phyloP scores from a whole-genome alignment of 192 early-diverging fungal species.

The Backusella tarrabulga region DNA sequence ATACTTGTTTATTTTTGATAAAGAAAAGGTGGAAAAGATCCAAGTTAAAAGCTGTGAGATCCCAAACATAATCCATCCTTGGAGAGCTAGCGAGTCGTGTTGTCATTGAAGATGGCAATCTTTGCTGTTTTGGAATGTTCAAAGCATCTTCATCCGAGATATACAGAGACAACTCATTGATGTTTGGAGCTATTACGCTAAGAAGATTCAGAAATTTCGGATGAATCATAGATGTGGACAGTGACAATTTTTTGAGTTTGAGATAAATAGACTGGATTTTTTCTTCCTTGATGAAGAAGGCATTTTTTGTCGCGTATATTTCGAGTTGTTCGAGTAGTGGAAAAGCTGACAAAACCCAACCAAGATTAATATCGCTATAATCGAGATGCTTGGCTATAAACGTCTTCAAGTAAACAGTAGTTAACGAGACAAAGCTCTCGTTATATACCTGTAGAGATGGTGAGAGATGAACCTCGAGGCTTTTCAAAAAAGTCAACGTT shows the following conservation, averaged over 20 bases:
- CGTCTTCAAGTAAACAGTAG: neutral
- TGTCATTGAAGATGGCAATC: neutral
- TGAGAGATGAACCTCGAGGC: neutral
- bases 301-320: neutral
- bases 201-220: neutral
- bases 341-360: neutral
- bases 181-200: neutral
- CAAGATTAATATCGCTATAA: neutral
- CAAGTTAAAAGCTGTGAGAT: neutral
- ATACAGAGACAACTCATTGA: neutral
- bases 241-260: neutral
- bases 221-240: neutral
- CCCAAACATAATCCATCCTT: neutral
- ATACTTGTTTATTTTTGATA: neutral
- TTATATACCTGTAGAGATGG: neutral
- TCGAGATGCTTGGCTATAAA: neutral
- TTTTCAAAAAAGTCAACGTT: neutral
- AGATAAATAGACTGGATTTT: neutral
- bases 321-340: neutral
- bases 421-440: neutral
- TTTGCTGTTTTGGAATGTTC: neutral
- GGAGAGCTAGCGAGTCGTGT: neutral
- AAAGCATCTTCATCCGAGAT: neutral
- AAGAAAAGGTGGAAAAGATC: neutral
- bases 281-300: neutral